A percentile compares a stretch with the other conserved stretches of the same genome.
These are phyloP conservation scores for Colletotrichum zoysiae DNA, from an alignment of 2,329 filamentous ascomycete genomes.

Conservation along the genomic window DNA sequence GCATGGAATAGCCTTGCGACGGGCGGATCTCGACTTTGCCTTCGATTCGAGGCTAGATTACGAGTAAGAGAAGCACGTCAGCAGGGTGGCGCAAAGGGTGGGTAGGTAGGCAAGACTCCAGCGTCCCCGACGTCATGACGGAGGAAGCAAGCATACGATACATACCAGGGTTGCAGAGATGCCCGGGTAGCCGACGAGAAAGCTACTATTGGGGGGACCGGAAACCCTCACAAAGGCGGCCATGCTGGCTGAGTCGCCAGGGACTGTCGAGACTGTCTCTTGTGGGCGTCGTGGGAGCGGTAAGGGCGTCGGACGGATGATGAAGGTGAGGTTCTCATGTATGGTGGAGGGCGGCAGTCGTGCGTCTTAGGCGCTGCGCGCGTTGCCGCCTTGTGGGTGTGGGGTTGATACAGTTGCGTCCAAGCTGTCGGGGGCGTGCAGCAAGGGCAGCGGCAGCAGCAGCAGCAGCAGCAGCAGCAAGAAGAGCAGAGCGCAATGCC, in stretches of 20 bases:
- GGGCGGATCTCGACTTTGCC: slow-evolving; percentile 97
- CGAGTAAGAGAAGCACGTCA: slow-evolving; percentile 12
- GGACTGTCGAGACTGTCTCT: slow-evolving; percentile 18
- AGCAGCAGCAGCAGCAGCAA: slow-evolving; percentile 3
- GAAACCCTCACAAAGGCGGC: slow-evolving; percentile 94
- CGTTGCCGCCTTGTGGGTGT: slow-evolving; percentile 42
- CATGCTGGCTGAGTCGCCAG: slow-evolving; percentile 54
- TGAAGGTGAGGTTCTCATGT: slow-evolving; percentile 42
- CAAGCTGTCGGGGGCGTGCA: slow-evolving; percentile 40
- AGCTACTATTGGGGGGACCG: slow-evolving; percentile 96
- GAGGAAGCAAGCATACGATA: slow-evolving; percentile 57
- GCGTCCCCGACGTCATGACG: slow-evolving; percentile 31
- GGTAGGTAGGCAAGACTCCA: slow-evolving; percentile 29
- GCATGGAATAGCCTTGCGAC: slow-evolving; percentile 84
- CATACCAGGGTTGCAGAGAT: slow-evolving; percentile 97
- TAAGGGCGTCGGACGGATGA: slow-evolving; percentile 18
- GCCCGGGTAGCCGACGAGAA: slow-evolving; percentile 95
- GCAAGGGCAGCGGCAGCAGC: slow-evolving; percentile 5
- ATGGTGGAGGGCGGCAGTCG: slow-evolving; percentile 39
- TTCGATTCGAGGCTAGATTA: slow-evolving; percentile 87
- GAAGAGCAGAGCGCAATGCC: slow-evolving; percentile 36
- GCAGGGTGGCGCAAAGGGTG: slow-evolving; percentile 35
- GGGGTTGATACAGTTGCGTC: slow-evolving; percentile 40
- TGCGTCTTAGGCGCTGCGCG: slow-evolving; percentile 41
- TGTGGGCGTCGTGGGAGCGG: slow-evolving; percentile 17